Percentiles rank a stretch among this genome's conserved stretches.
phyloP scores from a whole-genome alignment of 108 stramenopile species.

The Cyclotella sp. region DNA sequence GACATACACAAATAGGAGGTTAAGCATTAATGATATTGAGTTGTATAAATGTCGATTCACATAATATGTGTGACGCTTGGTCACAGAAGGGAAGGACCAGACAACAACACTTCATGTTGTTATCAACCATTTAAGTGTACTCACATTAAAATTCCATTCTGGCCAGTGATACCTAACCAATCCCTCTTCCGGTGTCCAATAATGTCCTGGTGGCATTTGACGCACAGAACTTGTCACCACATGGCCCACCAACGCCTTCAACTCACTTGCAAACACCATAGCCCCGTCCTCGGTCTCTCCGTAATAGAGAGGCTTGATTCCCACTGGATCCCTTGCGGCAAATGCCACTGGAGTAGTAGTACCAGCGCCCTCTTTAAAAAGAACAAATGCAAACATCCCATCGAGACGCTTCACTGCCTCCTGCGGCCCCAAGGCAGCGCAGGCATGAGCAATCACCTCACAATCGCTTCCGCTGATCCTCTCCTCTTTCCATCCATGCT shows the following conservation, averaged over 20 bases:
- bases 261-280: conserved; percentile 63
- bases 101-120: background rate
- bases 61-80: background rate
- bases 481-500: conserved; percentile 55
- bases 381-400: conserved; percentile 86
- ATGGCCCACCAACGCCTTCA: conserved; percentile 79
- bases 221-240: conserved; percentile 58
- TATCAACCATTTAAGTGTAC: background rate
- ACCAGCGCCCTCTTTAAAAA: conserved; percentile 60
- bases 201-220: conserved; percentile 75
- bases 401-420: conserved; percentile 60
- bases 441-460: conserved; percentile 79
- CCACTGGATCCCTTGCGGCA: conserved; percentile 75
- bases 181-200: conserved; percentile 76
- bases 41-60: no score
- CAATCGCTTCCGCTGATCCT: conserved; percentile 67
- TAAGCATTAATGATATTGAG: no score
- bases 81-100: background rate
- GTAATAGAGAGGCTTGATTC: conserved; percentile 83
- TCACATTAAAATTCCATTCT: conserved; percentile 59
- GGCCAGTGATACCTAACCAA: conserved; percentile 71
- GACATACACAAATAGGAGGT: background rate
- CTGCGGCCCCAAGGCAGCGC: conserved; percentile 58
- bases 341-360: conserved; percentile 53
- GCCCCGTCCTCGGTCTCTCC: conserved; percentile 57